Conservation (phyloP, 805 yeast species). For the Teunomyces gatunensis region DNA sequence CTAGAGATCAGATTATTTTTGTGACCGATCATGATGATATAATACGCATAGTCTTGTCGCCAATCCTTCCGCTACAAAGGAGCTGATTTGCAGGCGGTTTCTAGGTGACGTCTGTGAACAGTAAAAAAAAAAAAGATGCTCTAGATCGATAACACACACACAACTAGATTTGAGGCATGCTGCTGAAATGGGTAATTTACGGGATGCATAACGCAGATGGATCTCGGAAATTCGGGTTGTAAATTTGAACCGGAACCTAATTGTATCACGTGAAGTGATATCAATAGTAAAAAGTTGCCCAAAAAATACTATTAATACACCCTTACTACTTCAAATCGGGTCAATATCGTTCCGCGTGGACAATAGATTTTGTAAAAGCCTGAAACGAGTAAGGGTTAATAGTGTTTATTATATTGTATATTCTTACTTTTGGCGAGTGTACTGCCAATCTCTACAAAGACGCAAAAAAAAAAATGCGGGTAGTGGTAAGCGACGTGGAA, state of each 20-base stretch:
- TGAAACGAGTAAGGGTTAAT: neutral
- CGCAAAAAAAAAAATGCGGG: neutral
- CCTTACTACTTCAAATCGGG: neutral
- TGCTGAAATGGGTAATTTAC: conserved; percentile 1
- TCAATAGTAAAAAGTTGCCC: too few relatives aligned
- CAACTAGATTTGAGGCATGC: neutral
- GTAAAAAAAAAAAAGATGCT: neutral
- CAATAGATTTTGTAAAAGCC: neutral
- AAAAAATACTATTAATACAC: neutral
- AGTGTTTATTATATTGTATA: neutral
- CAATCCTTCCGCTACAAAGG: neutral
- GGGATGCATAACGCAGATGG: neutral
- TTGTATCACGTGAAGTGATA: neutral
- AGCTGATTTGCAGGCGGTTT: neutral
- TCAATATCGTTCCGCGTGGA: neutral
- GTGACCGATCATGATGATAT: too few relatives aligned
- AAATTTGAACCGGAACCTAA: neutral
- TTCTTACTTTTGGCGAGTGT: neutral
- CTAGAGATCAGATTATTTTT: too few relatives aligned
- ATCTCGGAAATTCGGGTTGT: neutral
- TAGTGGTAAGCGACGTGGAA: neutral
- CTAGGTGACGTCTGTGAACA: neutral
- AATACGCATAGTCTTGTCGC: neutral
- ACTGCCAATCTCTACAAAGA: too few relatives aligned
- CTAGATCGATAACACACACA: neutral